Evolutionary conservation across 1,284 basidiomycete species (phyloP).

Genomic region (Papiliotrema fonsecae): DNA sequence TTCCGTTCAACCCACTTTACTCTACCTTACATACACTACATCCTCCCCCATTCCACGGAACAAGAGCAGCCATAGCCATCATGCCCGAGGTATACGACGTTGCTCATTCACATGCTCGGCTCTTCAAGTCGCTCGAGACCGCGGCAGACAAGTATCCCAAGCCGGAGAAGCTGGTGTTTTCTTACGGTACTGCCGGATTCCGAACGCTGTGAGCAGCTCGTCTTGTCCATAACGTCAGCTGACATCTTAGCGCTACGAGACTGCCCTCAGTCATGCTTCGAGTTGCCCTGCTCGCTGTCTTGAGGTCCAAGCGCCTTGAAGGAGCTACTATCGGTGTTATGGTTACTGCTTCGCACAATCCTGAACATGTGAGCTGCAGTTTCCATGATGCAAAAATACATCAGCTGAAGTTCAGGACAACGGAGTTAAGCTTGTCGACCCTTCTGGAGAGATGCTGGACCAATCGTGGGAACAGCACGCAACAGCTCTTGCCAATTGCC

Average conservation of each 20-base stretch:
- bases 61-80: too few species aligned
- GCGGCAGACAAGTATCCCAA: conserved; percentile 49
- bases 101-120: conserved; percentile 26
- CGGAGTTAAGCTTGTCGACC: conserved; percentile 96
- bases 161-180: conserved; percentile 54
- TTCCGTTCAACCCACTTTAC: too few species aligned
- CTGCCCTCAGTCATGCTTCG: conserved; percentile 93
- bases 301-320: conserved; percentile 83
- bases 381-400: too few species aligned
- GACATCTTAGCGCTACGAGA: conserved; percentile 58
- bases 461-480: conserved; percentile 88
- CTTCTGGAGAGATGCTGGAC: conserved; percentile 98
- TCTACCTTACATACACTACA: not conserved
- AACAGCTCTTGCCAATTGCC: conserved; percentile 82
- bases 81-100: too few species aligned
- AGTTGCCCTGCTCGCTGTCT: conserved; percentile 81
- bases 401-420: conserved; percentile 66
- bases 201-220: conserved; percentile 67
- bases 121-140: conserved; percentile 32
- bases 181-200: conserved; percentile 95
- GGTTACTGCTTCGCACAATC: conserved; percentile 99
- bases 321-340: conserved; percentile 94
- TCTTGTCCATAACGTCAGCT: conserved; percentile 11
- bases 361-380: conserved; percentile 64
- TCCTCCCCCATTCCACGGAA: not conserved